phyloP scores from a whole-genome alignment of 2,329 filamentous ascomycete species.

The Hypoxylon sp. region DNA sequence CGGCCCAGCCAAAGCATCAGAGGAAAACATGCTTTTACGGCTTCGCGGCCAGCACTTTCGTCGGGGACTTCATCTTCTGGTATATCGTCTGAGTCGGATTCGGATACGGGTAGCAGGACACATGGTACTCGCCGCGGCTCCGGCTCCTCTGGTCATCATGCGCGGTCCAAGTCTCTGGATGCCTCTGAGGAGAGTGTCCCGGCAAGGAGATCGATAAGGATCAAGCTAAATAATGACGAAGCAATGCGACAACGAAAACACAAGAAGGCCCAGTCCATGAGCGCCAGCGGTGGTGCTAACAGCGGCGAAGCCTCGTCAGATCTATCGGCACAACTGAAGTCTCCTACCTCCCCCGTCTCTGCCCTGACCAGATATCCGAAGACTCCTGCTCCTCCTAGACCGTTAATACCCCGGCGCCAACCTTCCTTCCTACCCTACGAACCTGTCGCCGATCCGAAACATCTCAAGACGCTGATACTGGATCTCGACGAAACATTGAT shows the following conservation, averaged over 20 bases:
- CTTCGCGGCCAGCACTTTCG: slow-evolving; percentile 46
- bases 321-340: slow-evolving; percentile 86
- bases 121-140: slow-evolving; percentile 44
- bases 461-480: slow-evolving; percentile 92
- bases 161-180: slow-evolving; percentile 69
- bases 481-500: slow-evolving; percentile 98
- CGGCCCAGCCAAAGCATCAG: slow-evolving; percentile 42
- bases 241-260: slow-evolving; percentile 76
- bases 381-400: slow-evolving; percentile 86
- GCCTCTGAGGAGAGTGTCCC: slow-evolving; percentile 71
- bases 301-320: slow-evolving; percentile 53
- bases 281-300: slow-evolving; percentile 53
- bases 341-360: slow-evolving; percentile 83
- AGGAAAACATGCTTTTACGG: slow-evolving; percentile 38
- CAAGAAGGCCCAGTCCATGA: slow-evolving; percentile 64
- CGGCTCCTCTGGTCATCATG: slow-evolving; percentile 56
- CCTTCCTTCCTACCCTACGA: slow-evolving; percentile 81
- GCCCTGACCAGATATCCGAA: slow-evolving; percentile 89
- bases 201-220: slow-evolving; percentile 82
- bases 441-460: slow-evolving; percentile 61
- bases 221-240: slow-evolving; percentile 85
- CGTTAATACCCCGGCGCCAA: slow-evolving; percentile 86
- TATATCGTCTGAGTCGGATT: slow-evolving; percentile 76
- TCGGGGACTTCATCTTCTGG: slow-evolving; percentile 68
- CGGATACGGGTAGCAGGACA: slow-evolving; percentile 56